Conservation (phyloP, 176 grass and related monocot genomes). For the Musa schizocarpa region DNA sequence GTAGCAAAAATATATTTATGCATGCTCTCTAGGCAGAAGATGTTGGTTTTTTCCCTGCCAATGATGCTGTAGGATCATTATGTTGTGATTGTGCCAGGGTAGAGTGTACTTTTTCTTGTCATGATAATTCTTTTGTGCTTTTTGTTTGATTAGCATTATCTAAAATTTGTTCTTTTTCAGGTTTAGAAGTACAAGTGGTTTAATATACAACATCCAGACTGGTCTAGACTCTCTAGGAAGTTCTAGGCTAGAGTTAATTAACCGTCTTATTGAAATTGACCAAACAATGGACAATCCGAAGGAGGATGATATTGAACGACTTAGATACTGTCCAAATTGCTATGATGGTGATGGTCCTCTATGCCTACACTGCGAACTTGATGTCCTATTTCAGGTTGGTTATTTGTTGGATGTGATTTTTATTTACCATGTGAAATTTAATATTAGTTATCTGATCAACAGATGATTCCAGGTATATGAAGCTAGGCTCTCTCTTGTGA, state of each 20-base stretch:
- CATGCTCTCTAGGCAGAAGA: too few relatives aligned
- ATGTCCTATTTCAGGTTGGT: conserved; percentile 71
- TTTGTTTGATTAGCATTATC: background rate
- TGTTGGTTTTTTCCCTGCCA: background rate
- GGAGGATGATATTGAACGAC: conserved; percentile 73
- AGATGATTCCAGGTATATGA: conserved; percentile 64
- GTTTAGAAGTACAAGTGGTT: conserved; percentile 49
- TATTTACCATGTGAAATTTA: conserved; percentile 5
- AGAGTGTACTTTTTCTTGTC: background rate
- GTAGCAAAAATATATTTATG: too few relatives aligned
- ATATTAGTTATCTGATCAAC: conserved; percentile 21
- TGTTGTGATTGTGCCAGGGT: background rate
- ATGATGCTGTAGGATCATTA: background rate
- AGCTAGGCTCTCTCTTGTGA: conserved; percentile 66
- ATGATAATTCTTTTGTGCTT: background rate
- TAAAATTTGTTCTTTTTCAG: conserved; percentile 34
- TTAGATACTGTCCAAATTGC: conserved; percentile 80
- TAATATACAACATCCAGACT: conserved; percentile 76
- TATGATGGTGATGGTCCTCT: conserved; percentile 79
- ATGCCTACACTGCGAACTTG: conserved; percentile 85
- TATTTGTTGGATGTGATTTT: conserved; percentile 1
- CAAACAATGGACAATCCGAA: conserved; percentile 75
- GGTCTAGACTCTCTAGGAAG: conserved; percentile 64
- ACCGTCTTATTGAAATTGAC: conserved; percentile 66
- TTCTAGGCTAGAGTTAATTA: conserved; percentile 59